Evolutionary conservation across 2,329 filamentous ascomycete genomes (phyloP).

Genomic region (Apiospora pterosperma): DNA sequence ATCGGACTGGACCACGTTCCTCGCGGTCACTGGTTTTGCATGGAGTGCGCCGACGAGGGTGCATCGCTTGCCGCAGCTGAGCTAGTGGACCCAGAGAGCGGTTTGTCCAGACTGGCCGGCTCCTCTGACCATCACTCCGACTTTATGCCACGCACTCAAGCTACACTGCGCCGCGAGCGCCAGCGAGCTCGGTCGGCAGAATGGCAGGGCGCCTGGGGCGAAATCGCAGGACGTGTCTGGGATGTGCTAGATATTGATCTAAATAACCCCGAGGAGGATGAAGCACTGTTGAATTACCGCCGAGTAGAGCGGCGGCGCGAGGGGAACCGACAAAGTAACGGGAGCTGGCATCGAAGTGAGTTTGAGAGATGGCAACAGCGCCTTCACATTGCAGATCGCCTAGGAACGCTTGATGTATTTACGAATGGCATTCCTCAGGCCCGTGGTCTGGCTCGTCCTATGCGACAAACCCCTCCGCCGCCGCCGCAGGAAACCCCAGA

Average conservation of each 20-base stretch:
- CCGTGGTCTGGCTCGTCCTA: constrained; percentile 55
- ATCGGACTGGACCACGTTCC: constrained; percentile 78
- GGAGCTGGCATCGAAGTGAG: not conserved
- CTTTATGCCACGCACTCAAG: constrained; percentile 53
- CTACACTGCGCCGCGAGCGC: constrained; percentile 52
- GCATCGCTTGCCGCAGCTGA: constrained; percentile 45
- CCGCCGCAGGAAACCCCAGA: constrained; percentile 67
- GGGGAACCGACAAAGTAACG: constrained; percentile 54
- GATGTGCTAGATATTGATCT: constrained; percentile 73
- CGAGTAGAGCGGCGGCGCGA: constrained; percentile 50
- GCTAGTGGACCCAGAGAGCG: constrained; percentile 26
- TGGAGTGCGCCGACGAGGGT: constrained; percentile 58
- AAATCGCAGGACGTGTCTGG: constrained; percentile 58
- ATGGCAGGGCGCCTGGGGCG: constrained; percentile 84
- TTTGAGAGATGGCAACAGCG: constrained; percentile 76
- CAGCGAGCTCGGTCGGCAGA: constrained; percentile 69
- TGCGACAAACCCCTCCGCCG: constrained; percentile 47
- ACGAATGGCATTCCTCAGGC: constrained; percentile 50
- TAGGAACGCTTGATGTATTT: constrained; percentile 73
- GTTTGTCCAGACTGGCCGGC: constrained; percentile 14
- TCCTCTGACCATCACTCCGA: constrained; percentile 27
- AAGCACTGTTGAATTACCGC: constrained; percentile 49
- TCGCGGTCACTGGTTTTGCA: constrained; percentile 83
- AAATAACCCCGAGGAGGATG: constrained; percentile 81
- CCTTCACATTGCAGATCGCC: constrained; percentile 74